phyloP scores from a whole-genome alignment of 1,284 basidiomycete species.

The Leccinum laetum region DNA sequence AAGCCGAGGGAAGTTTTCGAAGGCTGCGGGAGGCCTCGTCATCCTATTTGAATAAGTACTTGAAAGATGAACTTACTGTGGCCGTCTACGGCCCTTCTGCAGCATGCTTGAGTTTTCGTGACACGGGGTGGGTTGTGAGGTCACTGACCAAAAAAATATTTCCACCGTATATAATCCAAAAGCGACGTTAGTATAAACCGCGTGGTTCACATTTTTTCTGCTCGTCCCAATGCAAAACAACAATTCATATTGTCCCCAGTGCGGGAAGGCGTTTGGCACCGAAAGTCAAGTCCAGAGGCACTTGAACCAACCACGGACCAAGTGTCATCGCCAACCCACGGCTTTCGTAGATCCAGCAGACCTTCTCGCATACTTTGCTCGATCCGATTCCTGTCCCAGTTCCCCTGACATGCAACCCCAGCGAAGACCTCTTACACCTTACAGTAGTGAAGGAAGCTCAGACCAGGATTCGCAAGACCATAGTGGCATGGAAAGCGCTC shows the following conservation, averaged over 20 bases:
- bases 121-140: too few relatives aligned
- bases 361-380: neutral
- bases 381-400: neutral
- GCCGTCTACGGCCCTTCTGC: too few relatives aligned
- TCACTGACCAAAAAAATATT: too few relatives aligned
- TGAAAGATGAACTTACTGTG: too few relatives aligned
- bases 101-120: too few relatives aligned
- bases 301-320: neutral
- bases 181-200: too few relatives aligned
- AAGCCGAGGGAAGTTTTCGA: too few relatives aligned
- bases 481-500: neutral
- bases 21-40: too few relatives aligned
- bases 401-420: neutral
- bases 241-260: neutral
- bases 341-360: neutral
- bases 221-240: neutral
- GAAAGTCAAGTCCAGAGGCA: neutral
- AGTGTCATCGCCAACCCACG: neutral
- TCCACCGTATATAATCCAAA: too few relatives aligned
- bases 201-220: too few relatives aligned
- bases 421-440: neutral
- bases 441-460: neutral
- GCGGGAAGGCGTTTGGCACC: neutral
- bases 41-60: too few relatives aligned
- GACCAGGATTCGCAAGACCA: neutral